These are phyloP conservation scores for Paramecium primaurelia DNA, from an alignment of 73 alveolate species.

Conservation along the genomic window DNA sequence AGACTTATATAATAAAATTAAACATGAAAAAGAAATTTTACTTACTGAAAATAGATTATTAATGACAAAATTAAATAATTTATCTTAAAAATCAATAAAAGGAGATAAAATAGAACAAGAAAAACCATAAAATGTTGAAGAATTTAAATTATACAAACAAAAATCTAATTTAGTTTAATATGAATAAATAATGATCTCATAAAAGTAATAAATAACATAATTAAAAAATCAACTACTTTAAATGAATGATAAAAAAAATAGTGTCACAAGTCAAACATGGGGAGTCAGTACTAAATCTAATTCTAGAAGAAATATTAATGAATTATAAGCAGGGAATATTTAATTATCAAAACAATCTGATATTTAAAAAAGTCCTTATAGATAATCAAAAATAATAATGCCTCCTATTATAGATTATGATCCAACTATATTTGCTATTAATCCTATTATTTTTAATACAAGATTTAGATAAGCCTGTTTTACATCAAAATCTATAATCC, in stretches of 20 bases:
- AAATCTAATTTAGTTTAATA: not conserved
- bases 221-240: not conserved
- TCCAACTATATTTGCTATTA: constrained; percentile 3
- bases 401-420: not conserved
- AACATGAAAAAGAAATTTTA: not conserved
- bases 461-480: constrained; percentile 34
- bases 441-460: not conserved
- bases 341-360: not conserved
- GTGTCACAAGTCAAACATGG: constrained; percentile 1
- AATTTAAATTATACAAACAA: not conserved
- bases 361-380: not conserved
- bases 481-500: not conserved
- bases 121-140: not conserved
- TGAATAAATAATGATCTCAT: not conserved
- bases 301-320: not conserved
- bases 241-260: not conserved
- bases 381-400: not conserved
- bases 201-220: not conserved
- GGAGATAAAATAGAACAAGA: not conserved
- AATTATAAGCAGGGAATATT: not conserved
- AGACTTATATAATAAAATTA: not conserved
- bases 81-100: not conserved
- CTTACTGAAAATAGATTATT: not conserved
- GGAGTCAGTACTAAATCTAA: not conserved
- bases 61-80: not conserved